Conservation (phyloP, 164 flowering plant genomes). For the Tinospora cordifolia region DNA sequence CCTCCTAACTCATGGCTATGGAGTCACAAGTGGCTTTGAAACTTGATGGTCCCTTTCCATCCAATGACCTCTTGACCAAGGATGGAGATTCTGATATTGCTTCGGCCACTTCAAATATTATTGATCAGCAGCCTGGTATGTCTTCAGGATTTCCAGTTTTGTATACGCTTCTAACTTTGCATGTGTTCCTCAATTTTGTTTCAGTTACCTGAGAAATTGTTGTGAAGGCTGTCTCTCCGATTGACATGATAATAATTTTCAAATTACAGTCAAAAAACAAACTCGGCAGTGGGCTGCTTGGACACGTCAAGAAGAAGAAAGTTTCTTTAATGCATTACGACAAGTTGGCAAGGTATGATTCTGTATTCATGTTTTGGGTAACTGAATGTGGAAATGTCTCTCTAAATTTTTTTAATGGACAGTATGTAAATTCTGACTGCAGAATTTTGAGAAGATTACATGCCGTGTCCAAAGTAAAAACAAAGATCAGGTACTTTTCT, state of each 20-base stretch:
- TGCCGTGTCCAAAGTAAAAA: constrained; percentile 90
- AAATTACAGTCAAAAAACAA: constrained; percentile 54
- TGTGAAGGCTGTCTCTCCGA: background rate
- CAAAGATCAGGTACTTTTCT: constrained; percentile 78
- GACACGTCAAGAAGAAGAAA: constrained; percentile 97
- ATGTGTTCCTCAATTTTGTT: background rate
- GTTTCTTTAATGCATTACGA: constrained; percentile 87
- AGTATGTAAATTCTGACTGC: constrained; percentile 18
- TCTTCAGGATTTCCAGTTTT: background rate
- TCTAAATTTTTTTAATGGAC: constrained; percentile 12
- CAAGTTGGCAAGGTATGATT: constrained; percentile 95
- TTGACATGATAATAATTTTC: constrained; percentile 10
- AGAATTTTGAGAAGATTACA: constrained; percentile 99
- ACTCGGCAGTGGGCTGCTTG: constrained; percentile 99
- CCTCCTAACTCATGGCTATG: background rate
- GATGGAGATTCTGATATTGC: constrained; percentile 19
- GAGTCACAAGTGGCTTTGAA: constrained; percentile 13
- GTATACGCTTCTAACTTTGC: background rate
- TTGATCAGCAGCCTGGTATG: constrained; percentile 25
- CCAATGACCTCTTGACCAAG: constrained; percentile 10
- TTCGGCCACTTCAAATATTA: constrained; percentile 10
- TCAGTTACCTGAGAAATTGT: background rate
- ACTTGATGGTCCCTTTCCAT: constrained; percentile 10
- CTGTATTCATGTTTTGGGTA: constrained; percentile 5
- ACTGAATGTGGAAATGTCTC: background rate